Evolutionary conservation across 2,329 filamentous ascomycete genomes (phyloP).

Genomic region (Neoascochyta sp.): DNA sequence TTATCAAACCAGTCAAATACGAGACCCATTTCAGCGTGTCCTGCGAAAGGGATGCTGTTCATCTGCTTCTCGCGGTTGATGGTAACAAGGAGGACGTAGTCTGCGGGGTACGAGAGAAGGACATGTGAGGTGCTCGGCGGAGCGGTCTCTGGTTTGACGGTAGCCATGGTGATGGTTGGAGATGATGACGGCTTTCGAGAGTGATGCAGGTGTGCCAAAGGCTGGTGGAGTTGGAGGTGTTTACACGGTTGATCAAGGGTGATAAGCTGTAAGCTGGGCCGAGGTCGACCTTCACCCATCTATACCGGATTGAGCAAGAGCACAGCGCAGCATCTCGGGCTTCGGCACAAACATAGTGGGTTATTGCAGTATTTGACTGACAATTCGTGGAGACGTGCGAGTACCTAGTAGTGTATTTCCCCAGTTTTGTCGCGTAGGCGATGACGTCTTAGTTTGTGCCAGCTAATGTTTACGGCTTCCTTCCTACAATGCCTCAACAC

Average conservation of each 20-base stretch:
- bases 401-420: no score
- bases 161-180: conserved; percentile 17
- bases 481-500: no score
- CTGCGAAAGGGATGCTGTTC: conserved; percentile 43
- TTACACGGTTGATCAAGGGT: no score
- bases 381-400: no score
- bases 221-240: not conserved
- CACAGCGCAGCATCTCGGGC: no score
- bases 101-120: conserved; percentile 46
- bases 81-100: conserved; percentile 50
- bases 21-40: conserved; percentile 49
- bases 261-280: conserved; percentile 1
- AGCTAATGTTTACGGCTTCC: no score
- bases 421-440: no score
- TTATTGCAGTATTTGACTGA: no score
- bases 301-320: no score
- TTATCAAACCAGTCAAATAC: conserved; percentile 55
- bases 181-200: not conserved
- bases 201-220: not conserved
- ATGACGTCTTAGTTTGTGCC: no score
- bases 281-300: conserved; percentile 2
- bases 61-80: conserved; percentile 51
- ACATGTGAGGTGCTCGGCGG: conserved; percentile 34
- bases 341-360: no score
- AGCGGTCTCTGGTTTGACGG: conserved; percentile 24